Conservation (phyloP, 2,329 filamentous ascomycete species). For the Cladosporium velox region DNA sequence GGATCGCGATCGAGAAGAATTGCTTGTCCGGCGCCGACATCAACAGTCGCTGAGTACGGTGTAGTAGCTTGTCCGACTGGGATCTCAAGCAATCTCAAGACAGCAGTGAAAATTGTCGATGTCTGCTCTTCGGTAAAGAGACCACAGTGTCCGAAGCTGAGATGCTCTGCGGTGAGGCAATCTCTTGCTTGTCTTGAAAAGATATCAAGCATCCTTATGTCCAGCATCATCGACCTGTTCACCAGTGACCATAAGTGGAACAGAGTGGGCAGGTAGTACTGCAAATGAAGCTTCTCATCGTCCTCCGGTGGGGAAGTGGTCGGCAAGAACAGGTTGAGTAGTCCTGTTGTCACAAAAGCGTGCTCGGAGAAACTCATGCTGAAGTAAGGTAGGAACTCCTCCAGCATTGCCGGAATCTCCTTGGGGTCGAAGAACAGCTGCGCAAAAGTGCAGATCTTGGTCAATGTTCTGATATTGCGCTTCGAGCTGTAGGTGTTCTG, state of each 20-base stretch:
- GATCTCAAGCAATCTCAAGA: constrained; percentile 87
- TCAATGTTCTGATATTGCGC: constrained; percentile 70
- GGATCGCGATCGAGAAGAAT: constrained; percentile 88
- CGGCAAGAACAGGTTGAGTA: constrained; percentile 84
- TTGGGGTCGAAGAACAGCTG: constrained; percentile 90
- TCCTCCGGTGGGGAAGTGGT: constrained; percentile 75
- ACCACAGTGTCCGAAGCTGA: constrained; percentile 81
- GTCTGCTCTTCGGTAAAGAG: constrained; percentile 93
- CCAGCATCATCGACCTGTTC: constrained; percentile 82
- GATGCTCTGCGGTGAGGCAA: constrained; percentile 70
- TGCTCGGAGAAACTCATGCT: constrained; percentile 90
- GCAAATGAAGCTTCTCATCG: constrained; percentile 75
- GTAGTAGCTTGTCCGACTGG: constrained; percentile 95
- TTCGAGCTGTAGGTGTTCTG: constrained; percentile 58
- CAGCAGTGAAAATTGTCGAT: constrained; percentile 86
- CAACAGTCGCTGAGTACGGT: constrained; percentile 78
- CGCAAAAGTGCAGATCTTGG: constrained; percentile 86
- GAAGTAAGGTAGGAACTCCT: constrained; percentile 64
- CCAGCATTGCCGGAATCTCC: constrained; percentile 72
- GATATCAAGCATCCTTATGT: constrained; percentile 85
- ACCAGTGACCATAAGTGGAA: constrained; percentile 97
- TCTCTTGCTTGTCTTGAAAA: constrained; percentile 86
- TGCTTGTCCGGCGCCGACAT: constrained; percentile 79
- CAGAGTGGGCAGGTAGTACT: constrained; percentile 86
- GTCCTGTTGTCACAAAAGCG: constrained; percentile 86